Evolutionary conservation across 2,329 filamentous ascomycete species (phyloP).

Genomic region (Neonectria coccinea): DNA sequence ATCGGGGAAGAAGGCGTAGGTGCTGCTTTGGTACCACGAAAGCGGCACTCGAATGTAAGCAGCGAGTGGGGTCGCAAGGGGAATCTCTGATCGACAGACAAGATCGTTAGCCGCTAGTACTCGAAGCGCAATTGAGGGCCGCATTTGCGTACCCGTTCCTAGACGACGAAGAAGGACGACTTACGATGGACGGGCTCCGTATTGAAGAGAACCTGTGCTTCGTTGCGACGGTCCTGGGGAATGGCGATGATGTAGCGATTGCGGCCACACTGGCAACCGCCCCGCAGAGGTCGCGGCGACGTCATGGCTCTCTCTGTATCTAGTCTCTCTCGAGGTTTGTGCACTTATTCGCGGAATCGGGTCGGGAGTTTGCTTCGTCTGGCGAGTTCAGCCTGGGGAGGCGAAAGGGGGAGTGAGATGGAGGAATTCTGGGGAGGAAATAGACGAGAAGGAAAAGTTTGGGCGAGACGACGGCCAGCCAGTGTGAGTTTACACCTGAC

Average conservation of each 20-base stretch:
- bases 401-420: background rate
- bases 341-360: constrained; percentile 4
- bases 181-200: constrained; percentile 77
- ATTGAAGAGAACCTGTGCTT: constrained; percentile 80
- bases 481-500: constrained; percentile 12
- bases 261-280: constrained; percentile 86
- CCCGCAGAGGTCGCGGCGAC: constrained; percentile 69
- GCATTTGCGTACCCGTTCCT: background rate
- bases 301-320: constrained; percentile 54
- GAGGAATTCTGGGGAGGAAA: background rate
- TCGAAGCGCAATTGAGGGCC: constrained; percentile 8
- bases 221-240: constrained; percentile 66
- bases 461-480: constrained; percentile 13
- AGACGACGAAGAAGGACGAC: constrained; percentile 50
- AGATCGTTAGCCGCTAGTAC: constrained; percentile 21
- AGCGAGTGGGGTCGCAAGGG: constrained; percentile 78
- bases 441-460: constrained; percentile 14
- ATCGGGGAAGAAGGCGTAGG: constrained; percentile 80
- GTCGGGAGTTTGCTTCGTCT: background rate
- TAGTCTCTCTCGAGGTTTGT: constrained; percentile 2
- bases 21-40: constrained; percentile 81
- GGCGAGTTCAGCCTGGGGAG: background rate
- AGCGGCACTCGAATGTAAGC: constrained; percentile 88
- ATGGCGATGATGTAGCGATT: constrained; percentile 83
- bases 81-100: constrained; percentile 61